These are phyloP conservation scores for Colletotrichum sp. DNA, from an alignment of 2,329 filamentous ascomycete species.

Conservation along the genomic window DNA sequence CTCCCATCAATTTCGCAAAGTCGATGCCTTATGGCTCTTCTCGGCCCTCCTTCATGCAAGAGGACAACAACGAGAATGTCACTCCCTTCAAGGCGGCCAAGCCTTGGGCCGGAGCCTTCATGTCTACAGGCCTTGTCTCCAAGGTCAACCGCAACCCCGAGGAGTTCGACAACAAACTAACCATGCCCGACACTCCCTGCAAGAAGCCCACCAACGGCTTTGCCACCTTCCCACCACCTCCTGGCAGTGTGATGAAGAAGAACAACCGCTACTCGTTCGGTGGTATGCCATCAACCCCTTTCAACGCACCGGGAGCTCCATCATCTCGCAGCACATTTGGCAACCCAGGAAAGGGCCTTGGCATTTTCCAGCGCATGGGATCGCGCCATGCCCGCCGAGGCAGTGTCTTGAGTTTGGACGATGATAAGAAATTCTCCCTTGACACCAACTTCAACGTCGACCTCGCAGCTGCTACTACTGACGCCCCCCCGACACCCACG, in stretches of 20 bases:
- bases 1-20: constrained; percentile 68
- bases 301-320: constrained; percentile 63
- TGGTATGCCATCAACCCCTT: constrained; percentile 79
- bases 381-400: constrained; percentile 53
- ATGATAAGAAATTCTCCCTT: constrained; percentile 68
- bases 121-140: constrained; percentile 92
- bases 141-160: constrained; percentile 90
- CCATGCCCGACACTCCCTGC: constrained; percentile 94
- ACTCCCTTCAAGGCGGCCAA: constrained; percentile 72
- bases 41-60: constrained; percentile 32
- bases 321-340: constrained; percentile 52
- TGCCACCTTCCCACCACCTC: constrained; percentile 66
- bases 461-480: constrained; percentile 39
- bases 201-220: constrained; percentile 81
- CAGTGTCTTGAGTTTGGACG: constrained; percentile 84
- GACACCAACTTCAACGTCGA: constrained; percentile 52
- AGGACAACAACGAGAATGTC: constrained; percentile 16
- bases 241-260: constrained; percentile 68
- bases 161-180: constrained; percentile 61
- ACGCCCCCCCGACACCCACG: constrained; percentile 92
- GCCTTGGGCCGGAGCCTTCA: constrained; percentile 83
- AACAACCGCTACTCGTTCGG: constrained; percentile 75
- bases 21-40: constrained; percentile 70
- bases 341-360: constrained; percentile 64
- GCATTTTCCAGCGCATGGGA: constrained; percentile 68